These are phyloP conservation scores for Ceratocystiopsis brevicomis DNA, from an alignment of 2,329 filamentous ascomycete species.

Conservation along the genomic window DNA sequence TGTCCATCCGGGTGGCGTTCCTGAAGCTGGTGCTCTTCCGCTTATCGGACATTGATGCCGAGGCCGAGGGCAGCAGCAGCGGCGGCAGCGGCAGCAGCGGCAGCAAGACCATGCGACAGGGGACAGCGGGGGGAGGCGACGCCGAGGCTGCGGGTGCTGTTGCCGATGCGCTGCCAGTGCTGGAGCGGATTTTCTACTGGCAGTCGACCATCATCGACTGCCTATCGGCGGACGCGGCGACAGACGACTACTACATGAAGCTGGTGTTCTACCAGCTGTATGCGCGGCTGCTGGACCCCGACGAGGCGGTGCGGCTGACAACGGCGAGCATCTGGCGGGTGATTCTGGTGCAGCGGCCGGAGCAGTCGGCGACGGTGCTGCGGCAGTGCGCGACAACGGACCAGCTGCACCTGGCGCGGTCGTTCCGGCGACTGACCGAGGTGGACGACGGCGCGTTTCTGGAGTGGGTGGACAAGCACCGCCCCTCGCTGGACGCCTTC, in stretches of 20 bases:
- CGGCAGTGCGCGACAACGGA: slow-evolving; percentile 48
- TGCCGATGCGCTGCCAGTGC: slow-evolving; percentile 50
- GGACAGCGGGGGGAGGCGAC: neutral
- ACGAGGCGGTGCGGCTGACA: slow-evolving; percentile 47
- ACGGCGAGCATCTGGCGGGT: slow-evolving; percentile 81
- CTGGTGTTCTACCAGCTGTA: slow-evolving; percentile 89
- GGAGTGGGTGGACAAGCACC: slow-evolving; percentile 69
- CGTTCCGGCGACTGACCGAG: slow-evolving; percentile 69
- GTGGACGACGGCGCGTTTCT: slow-evolving; percentile 81
- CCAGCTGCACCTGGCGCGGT: slow-evolving; percentile 50
- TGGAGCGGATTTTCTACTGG: slow-evolving; percentile 86
- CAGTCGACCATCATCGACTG: slow-evolving; percentile 73
- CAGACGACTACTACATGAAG: slow-evolving; percentile 62
- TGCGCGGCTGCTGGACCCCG: slow-evolving; percentile 59
- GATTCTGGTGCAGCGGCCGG: slow-evolving; percentile 79
- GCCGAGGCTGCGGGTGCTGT: too few relatives aligned
- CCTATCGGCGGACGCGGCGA: slow-evolving; percentile 40
- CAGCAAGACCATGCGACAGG: neutral
- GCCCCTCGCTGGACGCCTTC: slow-evolving; percentile 56
- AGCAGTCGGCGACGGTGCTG: slow-evolving; percentile 58
- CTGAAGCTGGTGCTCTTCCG: slow-evolving; percentile 61
- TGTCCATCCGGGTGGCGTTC: slow-evolving; percentile 57
- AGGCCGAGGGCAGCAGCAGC: slow-evolving; percentile 8
- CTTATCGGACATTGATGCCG: slow-evolving; percentile 64
- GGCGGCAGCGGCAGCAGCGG: neutral